Conservation (phyloP, 352 stramenopile species). For the Globisporangium mamillatum region DNA sequence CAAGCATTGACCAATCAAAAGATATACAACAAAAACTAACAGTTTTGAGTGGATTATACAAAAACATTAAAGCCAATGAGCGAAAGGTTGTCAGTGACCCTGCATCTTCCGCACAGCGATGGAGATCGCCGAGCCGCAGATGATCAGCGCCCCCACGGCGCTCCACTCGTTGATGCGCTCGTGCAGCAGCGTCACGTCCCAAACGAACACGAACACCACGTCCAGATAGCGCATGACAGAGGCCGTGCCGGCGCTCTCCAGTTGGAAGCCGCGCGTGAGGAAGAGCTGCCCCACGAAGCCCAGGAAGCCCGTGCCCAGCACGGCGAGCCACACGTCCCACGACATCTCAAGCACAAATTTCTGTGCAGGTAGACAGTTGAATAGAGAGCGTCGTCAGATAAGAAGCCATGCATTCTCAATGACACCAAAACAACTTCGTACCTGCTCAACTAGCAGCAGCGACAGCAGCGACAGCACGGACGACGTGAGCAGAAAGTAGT, state of each 20-base stretch:
- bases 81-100: background rate
- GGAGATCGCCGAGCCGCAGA: conserved; percentile 29
- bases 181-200: conserved; percentile 29
- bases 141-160: conserved; percentile 32
- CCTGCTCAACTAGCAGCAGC: conserved; percentile 23
- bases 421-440: conserved; percentile 4
- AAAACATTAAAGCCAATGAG: background rate
- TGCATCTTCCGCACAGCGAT: conserved; percentile 26
- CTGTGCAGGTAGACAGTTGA: conserved; percentile 7
- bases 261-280: conserved; percentile 43
- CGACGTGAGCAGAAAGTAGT: conserved; percentile 38
- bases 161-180: conserved; percentile 37
- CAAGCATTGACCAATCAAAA: background rate
- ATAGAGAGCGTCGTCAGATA: background rate
- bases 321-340: conserved; percentile 22
- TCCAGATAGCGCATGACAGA: conserved; percentile 42
- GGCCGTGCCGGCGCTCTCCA: conserved; percentile 37
- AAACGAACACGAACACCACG: conserved; percentile 45
- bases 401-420: background rate
- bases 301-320: conserved; percentile 28
- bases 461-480: conserved; percentile 31
- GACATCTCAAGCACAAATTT: conserved; percentile 17
- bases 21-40: background rate
- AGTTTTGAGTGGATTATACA: background rate
- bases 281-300: conserved; percentile 43